phyloP scores from a whole-genome alignment of 1,139 yeast genomes.

The Diutina scorzettiae region DNA sequence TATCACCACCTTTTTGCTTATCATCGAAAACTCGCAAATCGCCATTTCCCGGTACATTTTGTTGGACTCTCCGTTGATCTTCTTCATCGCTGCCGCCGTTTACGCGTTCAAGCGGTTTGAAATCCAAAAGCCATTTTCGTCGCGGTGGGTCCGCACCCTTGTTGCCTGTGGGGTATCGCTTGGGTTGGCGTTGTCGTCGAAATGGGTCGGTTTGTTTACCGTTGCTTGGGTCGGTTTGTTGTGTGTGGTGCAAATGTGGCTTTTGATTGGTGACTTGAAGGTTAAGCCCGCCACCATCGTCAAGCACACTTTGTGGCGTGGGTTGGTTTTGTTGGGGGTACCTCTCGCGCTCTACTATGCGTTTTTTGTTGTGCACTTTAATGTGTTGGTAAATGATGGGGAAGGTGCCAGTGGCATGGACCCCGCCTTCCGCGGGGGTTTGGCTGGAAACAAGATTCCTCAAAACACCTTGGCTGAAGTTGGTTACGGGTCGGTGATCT shows the following conservation, averaged over 20 bases:
- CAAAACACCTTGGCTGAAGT: slow-evolving; percentile 63
- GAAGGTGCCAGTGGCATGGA: slow-evolving; percentile 87
- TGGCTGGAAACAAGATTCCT: slow-evolving; percentile 64
- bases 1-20: slow-evolving; percentile 51
- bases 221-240: slow-evolving; percentile 64
- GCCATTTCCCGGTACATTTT: slow-evolving; percentile 87
- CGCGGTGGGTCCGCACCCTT: slow-evolving; percentile 60
- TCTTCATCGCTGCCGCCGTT: slow-evolving; percentile 80
- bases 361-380: slow-evolving; percentile 75
- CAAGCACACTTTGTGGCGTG: slow-evolving; percentile 47
- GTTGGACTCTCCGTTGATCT: slow-evolving; percentile 81
- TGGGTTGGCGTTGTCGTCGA: slow-evolving; percentile 81
- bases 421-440: slow-evolving; percentile 73
- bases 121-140: slow-evolving; percentile 59
- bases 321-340: slow-evolving; percentile 48
- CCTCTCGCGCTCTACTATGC: slow-evolving; percentile 57
- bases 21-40: slow-evolving; percentile 75
- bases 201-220: slow-evolving; percentile 89
- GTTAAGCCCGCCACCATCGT: slow-evolving; percentile 39
- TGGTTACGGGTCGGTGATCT: slow-evolving; percentile 72
- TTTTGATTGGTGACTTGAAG: slow-evolving; percentile 72
- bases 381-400: slow-evolving; percentile 59
- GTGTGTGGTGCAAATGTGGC: slow-evolving; percentile 76
- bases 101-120: slow-evolving; percentile 78
- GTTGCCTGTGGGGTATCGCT: slow-evolving; percentile 67